Percentiles rank a stretch among this genome's conserved stretches.
Evolutionary conservation across 1,284 basidiomycete genomes (phyloP).

Genomic region (Cutaneotrichosporon sp.): DNA sequence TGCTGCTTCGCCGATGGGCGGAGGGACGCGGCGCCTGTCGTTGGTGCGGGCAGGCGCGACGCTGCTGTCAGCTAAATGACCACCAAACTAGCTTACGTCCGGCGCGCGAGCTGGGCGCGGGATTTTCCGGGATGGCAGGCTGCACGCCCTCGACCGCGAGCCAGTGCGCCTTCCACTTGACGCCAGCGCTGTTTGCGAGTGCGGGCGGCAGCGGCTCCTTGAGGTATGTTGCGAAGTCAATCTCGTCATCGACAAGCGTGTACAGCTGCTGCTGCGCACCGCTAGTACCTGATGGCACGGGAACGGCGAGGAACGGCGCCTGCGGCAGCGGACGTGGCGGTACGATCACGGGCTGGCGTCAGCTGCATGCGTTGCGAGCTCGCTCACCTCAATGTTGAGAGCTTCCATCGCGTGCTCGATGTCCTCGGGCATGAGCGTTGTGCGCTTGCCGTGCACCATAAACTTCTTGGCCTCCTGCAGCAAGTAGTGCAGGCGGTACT

Average conservation of each 20-base stretch:
- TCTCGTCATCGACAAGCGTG: constrained; percentile 88
- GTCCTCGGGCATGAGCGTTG: constrained; percentile 82
- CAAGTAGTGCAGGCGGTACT: constrained; percentile 83
- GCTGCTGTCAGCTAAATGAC: constrained; percentile 24
- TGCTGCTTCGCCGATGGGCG: constrained; percentile 74
- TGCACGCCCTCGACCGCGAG: constrained; percentile 97
- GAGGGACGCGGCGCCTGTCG: constrained; percentile 46
- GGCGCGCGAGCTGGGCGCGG: constrained; percentile 59
- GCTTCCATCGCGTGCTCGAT: constrained; percentile 91
- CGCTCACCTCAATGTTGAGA: constrained; percentile 79
- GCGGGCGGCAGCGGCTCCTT: constrained; percentile 54
- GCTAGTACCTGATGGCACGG: constrained; percentile 42
- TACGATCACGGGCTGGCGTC: constrained; percentile 45
- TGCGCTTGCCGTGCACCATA: constrained; percentile 90
- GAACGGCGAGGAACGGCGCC: constrained; percentile 63
- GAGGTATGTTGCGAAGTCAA: constrained; percentile 89
- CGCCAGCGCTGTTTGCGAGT: constrained; percentile 44
- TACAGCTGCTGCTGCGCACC: constrained; percentile 67
- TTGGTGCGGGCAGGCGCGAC: constrained; percentile 31
- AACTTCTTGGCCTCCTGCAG: constrained; percentile 89
- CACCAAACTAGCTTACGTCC: constrained; percentile 29
- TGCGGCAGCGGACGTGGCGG: constrained; percentile 55
- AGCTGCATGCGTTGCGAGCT: neutral
- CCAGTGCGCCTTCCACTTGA: constrained; percentile 76
- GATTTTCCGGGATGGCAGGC: constrained; percentile 94